A percentile compares a stretch with the other conserved stretches of the same genome.
phyloP scores from a whole-genome alignment of 164 flowering plant genomes.

The Saururus chinensis region DNA sequence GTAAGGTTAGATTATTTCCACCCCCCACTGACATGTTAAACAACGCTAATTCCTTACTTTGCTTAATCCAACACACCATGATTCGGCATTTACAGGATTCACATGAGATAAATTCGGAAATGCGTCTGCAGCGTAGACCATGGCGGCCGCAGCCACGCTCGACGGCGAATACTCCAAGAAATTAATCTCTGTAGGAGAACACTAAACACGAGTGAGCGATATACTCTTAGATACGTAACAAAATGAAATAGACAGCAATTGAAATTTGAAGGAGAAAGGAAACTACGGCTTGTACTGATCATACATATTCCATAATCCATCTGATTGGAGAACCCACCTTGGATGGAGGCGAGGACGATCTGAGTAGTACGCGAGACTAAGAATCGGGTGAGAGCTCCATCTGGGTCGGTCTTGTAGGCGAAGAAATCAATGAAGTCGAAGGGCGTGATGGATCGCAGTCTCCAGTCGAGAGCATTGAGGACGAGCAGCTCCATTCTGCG shows the following conservation, averaged over 20 bases:
- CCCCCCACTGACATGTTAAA: not conserved
- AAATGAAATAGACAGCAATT: not conserved
- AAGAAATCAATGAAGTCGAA: slow-evolving; percentile 52
- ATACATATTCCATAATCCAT: too few relatives aligned
- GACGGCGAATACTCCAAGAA: slow-evolving; percentile 74
- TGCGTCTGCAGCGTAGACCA: slow-evolving; percentile 62
- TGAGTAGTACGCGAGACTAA: slow-evolving; percentile 41
- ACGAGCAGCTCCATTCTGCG: slow-evolving; percentile 50
- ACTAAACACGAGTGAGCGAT: not conserved
- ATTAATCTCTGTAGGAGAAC: slow-evolving; percentile 38
- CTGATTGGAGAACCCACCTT: not conserved
- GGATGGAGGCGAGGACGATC: slow-evolving; percentile 22
- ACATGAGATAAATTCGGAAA: slow-evolving; percentile 43
- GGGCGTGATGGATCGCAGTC: slow-evolving; percentile 71
- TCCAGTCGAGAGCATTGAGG: slow-evolving; percentile 55
- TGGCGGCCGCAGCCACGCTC: slow-evolving; percentile 72
- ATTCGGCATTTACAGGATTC: slow-evolving; percentile 46
- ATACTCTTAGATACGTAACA: not conserved
- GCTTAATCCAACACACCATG: slow-evolving; percentile 71
- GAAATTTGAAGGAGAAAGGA: too few relatives aligned
- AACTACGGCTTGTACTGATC: too few relatives aligned
- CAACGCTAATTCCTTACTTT: slow-evolving; percentile 39
- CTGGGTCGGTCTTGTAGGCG: slow-evolving; percentile 31
- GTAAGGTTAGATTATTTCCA: too few relatives aligned
- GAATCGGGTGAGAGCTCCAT: slow-evolving; percentile 24